Evolutionary conservation across 495 filamentous ascomycete genomes (phyloP).

Genomic region (Neurospora sp.): DNA sequence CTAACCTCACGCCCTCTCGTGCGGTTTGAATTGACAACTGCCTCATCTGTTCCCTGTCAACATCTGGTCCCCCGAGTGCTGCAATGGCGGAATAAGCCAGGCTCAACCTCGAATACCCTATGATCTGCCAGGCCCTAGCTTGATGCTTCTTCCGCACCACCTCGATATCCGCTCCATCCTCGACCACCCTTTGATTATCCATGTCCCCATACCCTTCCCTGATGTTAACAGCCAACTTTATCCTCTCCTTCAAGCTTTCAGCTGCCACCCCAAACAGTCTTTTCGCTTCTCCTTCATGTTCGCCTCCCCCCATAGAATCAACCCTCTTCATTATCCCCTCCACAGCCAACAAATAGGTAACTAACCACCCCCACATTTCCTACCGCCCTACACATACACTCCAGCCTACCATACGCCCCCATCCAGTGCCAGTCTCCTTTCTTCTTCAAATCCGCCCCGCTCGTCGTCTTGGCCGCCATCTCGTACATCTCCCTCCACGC

Average conservation of each 20-base stretch:
- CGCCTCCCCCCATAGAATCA: neutral
- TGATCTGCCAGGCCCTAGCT: constrained; percentile 3
- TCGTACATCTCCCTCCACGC: constrained; percentile 16
- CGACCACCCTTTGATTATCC: neutral
- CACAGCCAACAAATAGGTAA: constrained; percentile 17
- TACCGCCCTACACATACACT: constrained; percentile 19
- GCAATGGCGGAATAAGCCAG: constrained; percentile 5
- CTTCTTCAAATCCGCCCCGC: neutral
- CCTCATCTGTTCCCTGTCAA: neutral
- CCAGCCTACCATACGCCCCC: neutral
- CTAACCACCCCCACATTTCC: constrained; percentile 26
- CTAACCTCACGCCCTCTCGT: neutral
- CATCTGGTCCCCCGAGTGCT: neutral
- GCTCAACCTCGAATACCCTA: constrained; percentile 11
- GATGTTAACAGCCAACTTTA: neutral
- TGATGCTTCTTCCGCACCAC: neutral
- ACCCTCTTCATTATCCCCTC: constrained; percentile 1
- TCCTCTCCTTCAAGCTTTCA: constrained; percentile 1
- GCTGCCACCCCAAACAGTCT: neutral
- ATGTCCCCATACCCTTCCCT: neutral
- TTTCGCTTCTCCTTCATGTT: neutral
- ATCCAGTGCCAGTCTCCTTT: neutral
- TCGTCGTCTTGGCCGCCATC: constrained; percentile 7
- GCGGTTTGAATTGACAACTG: neutral
- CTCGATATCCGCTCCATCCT: neutral